These are phyloP conservation scores for Lichenothelia convexa DNA, from an alignment of 495 filamentous ascomycete genomes.

Conservation along the genomic window DNA sequence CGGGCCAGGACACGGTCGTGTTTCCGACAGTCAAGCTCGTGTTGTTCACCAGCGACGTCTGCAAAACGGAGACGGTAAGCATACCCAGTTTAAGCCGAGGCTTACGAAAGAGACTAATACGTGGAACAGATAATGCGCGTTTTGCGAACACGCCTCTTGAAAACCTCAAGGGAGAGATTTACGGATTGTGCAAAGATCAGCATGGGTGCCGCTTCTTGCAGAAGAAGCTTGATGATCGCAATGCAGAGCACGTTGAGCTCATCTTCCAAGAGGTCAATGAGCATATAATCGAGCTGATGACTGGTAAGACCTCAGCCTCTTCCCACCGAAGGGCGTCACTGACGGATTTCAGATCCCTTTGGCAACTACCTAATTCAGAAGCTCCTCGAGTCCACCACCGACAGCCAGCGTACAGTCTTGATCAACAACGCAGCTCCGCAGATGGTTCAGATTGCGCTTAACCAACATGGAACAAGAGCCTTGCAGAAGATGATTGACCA, in stretches of 20 bases:
- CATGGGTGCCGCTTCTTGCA: conserved; percentile 91
- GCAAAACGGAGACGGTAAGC: conserved; percentile 42
- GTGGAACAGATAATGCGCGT: conserved; percentile 32
- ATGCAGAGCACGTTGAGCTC: conserved; percentile 63
- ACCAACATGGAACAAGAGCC: conserved; percentile 90
- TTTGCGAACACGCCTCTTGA: conserved; percentile 67
- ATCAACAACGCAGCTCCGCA: conserved; percentile 73
- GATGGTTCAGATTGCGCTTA: conserved; percentile 80
- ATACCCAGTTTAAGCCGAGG: no score
- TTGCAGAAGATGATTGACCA: conserved; percentile 99
- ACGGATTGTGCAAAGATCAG: conserved; percentile 85
- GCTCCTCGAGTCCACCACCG: conserved; percentile 76
- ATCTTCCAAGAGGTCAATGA: conserved; percentile 85
- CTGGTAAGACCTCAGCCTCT: no score
- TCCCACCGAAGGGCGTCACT: no score
- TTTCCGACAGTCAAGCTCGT: conserved; percentile 48
- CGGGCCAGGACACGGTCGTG: conserved; percentile 10
- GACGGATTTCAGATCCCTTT: conserved; percentile 83
- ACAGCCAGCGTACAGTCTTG: conserved; percentile 82
- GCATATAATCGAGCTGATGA: conserved; percentile 94
- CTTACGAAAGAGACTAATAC: conserved; percentile 21
- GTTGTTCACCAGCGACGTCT: conserved; percentile 50
- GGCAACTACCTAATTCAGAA: conserved; percentile 98
- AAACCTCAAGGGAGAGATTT: conserved; percentile 60
- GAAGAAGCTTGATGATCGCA: conserved; percentile 87